These are phyloP conservation scores for Phytophthora melonis DNA, from an alignment of 352 stramenopile genomes.

Conservation along the genomic window DNA sequence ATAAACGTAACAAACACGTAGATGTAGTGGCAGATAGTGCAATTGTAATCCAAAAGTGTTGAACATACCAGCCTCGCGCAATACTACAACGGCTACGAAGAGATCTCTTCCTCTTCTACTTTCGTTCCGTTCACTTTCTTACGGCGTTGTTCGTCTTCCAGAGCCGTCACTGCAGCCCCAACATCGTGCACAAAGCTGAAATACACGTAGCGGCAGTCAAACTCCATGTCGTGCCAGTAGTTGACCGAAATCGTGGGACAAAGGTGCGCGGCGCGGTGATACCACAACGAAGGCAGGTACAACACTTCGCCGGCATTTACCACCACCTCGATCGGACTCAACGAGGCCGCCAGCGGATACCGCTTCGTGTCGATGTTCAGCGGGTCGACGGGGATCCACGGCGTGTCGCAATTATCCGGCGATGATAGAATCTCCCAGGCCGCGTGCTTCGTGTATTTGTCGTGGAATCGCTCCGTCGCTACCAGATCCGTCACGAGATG, in stretches of 20 bases:
- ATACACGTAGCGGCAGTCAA: slow-evolving; percentile 89
- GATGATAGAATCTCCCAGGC: slow-evolving; percentile 62
- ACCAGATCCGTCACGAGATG: slow-evolving; percentile 34
- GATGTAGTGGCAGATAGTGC: background rate
- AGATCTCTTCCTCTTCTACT: background rate
- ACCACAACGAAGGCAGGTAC: slow-evolving; percentile 87
- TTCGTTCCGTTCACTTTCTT: slow-evolving; percentile 1
- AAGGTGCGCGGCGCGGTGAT: slow-evolving; percentile 84
- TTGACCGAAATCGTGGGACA: slow-evolving; percentile 86
- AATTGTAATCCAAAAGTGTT: slow-evolving; percentile 3
- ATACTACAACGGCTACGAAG: background rate
- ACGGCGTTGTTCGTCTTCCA: slow-evolving; percentile 17
- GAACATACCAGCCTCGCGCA: background rate
- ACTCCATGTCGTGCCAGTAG: slow-evolving; percentile 92
- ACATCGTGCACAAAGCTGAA: slow-evolving; percentile 85
- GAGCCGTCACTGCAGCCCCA: slow-evolving; percentile 27
- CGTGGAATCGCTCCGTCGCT: slow-evolving; percentile 59
- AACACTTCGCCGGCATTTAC: slow-evolving; percentile 76
- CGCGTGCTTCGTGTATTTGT: slow-evolving; percentile 54
- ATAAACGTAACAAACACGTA: background rate
- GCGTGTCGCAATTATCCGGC: slow-evolving; percentile 60
- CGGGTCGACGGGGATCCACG: slow-evolving; percentile 87
- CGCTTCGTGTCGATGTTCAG: slow-evolving; percentile 60
- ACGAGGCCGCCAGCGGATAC: slow-evolving; percentile 61
- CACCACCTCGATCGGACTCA: slow-evolving; percentile 74